Percentiles rank a stretch among this genome's conserved stretches.
phyloP scores from a whole-genome alignment of 768 basidiomycete species.

The Leccinum sublutescens region DNA sequence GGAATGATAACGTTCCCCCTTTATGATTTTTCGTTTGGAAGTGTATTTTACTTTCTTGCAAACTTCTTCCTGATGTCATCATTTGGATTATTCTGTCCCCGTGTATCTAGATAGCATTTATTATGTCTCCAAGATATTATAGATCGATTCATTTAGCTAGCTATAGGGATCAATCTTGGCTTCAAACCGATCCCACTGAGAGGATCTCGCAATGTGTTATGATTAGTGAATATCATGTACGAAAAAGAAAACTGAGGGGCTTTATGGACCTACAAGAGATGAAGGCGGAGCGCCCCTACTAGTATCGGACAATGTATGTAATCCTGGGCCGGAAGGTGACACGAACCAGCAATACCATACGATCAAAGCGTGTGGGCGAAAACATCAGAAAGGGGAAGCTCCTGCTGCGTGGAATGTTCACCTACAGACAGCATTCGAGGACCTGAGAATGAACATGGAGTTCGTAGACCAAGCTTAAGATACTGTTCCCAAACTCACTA shows the following conservation, averaged over 20 bases:
- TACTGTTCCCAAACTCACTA: not conserved
- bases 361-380: too few species aligned
- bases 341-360: not conserved
- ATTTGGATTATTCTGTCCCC: not conserved
- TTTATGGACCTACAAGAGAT: not conserved
- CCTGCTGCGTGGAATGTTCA: too few species aligned
- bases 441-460: not conserved
- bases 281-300: not conserved
- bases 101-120: not conserved
- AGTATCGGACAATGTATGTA: not conserved
- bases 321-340: not conserved
- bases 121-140: not conserved
- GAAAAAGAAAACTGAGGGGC: not conserved
- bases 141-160: slow-evolving; percentile 1
- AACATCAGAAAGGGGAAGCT: not conserved
- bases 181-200: not conserved
- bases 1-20: not conserved
- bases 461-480: not conserved
- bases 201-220: not conserved
- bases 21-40: not conserved
- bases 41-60: not conserved
- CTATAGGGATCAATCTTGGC: not conserved
- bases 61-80: not conserved
- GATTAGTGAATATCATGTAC: not conserved
- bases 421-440: not conserved